A percentile compares a stretch with the other conserved stretches of the same genome.
These are phyloP conservation scores for Stephania cephalantha DNA, from an alignment of 164 flowering plant species.

Conservation along the genomic window DNA sequence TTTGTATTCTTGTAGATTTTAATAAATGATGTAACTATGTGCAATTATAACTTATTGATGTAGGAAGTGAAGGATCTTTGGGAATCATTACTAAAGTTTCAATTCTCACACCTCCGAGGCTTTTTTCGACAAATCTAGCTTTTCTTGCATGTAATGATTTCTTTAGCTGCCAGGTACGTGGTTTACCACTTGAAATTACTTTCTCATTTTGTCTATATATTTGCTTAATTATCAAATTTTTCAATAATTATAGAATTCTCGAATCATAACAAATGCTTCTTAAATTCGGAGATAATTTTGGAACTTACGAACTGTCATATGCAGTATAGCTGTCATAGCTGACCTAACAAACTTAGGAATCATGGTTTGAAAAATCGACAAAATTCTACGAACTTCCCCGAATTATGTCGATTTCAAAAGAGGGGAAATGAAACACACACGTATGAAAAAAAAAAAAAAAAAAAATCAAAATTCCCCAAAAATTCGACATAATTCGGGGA, in stretches of 20 bases:
- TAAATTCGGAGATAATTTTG: no score
- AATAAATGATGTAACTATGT: slow-evolving; percentile 2
- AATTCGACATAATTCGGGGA: no score
- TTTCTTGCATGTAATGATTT: slow-evolving; percentile 89
- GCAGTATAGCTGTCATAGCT: no score
- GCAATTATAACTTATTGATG: slow-evolving; percentile 10
- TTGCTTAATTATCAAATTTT: not conserved
- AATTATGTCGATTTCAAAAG: no score
- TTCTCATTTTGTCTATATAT: not conserved
- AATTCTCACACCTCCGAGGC: slow-evolving; percentile 79
- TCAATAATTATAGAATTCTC: not conserved
- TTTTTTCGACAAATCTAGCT: slow-evolving; percentile 76
- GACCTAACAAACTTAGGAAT: no score
- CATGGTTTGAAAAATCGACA: no score
- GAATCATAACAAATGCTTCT: no score
- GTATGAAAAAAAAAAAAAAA: no score
- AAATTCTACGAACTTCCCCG: no score
- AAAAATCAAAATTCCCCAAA: no score
- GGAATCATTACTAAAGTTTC: slow-evolving; percentile 92
- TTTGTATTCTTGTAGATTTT: not conserved
- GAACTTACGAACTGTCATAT: no score
- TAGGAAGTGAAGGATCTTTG: slow-evolving; percentile 97
- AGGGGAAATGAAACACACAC: no score
- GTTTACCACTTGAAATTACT: not conserved
- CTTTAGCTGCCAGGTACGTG: slow-evolving; percentile 72